A percentile compares a stretch with the other conserved stretches of the same genome.
These are phyloP conservation scores for Avicennia marina DNA, from an alignment of 257 asterid genomes.

Conservation along the genomic window DNA sequence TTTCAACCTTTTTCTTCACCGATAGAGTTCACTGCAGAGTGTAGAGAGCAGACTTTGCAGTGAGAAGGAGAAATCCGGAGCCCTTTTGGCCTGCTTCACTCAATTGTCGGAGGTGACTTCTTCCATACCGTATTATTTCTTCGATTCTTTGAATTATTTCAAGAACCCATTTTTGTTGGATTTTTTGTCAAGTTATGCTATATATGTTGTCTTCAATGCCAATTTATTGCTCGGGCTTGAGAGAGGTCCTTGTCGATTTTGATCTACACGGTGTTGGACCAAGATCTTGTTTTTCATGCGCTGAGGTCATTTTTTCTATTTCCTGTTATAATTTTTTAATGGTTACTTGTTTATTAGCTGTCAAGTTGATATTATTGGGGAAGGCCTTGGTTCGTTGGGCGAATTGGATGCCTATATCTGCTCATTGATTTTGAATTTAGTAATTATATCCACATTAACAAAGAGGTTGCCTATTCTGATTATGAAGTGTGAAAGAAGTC, in stretches of 20 bases:
- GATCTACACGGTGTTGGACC: neutral
- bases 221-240: neutral
- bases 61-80: too few relatives aligned
- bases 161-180: neutral
- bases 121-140: too few relatives aligned
- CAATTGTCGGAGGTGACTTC: too few relatives aligned
- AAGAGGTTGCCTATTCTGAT: neutral
- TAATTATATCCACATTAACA: neutral
- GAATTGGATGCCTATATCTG: too few relatives aligned
- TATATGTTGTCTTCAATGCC: neutral
- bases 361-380: neutral
- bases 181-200: neutral
- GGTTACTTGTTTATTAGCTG: neutral
- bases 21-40: too few relatives aligned
- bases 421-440: too few relatives aligned
- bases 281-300: neutral
- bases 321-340: neutral
- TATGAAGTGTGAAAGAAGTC: neutral
- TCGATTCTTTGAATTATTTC: neutral
- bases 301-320: neutral
- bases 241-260: too few relatives aligned
- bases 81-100: too few relatives aligned
- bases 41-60: too few relatives aligned
- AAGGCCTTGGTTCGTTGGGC: too few relatives aligned
- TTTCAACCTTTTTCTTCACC: too few relatives aligned